These are phyloP conservation scores for Neurospora cerealis DNA, from an alignment of 495 filamentous ascomycete genomes.

Conservation along the genomic window DNA sequence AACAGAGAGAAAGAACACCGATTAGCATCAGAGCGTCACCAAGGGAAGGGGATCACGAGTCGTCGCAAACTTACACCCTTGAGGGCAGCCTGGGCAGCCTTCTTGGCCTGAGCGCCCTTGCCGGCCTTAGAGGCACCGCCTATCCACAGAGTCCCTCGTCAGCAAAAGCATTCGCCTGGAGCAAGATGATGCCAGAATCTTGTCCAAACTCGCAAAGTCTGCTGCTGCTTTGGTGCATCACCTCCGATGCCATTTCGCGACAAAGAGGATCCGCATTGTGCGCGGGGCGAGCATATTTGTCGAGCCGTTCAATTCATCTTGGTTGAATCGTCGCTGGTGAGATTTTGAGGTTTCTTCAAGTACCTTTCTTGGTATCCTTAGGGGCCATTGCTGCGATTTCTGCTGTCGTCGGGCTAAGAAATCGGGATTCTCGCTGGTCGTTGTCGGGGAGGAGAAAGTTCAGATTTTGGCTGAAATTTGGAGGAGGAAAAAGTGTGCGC, in stretches of 20 bases:
- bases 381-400: conserved; percentile 61
- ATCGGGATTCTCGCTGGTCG: conserved; percentile 18
- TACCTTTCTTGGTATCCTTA: conserved; percentile 64
- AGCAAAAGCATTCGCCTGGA: conserved; percentile 31
- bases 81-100: conserved; percentile 88
- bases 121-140: conserved; percentile 50
- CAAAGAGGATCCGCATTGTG: conserved; percentile 24
- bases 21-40: not conserved
- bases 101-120: conserved; percentile 68
- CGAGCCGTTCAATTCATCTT: conserved; percentile 7
- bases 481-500: conserved; percentile 13
- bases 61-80: conserved; percentile 60
- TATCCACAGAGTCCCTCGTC: conserved; percentile 18
- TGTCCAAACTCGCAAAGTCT: conserved; percentile 50
- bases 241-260: conserved; percentile 10
- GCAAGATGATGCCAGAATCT: conserved; percentile 19
- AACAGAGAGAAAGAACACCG: conserved; percentile 1
- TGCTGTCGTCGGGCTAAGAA: conserved; percentile 28
- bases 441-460: conserved; percentile 9
- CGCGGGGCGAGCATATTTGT: conserved; percentile 24
- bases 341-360: conserved; percentile 13
- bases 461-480: conserved; percentile 4
- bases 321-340: not conserved
- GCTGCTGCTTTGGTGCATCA: conserved; percentile 46
- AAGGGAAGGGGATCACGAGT: not conserved